Conservation (phyloP, 108 stramenopile species). For the Skeletonema potamos region DNA sequence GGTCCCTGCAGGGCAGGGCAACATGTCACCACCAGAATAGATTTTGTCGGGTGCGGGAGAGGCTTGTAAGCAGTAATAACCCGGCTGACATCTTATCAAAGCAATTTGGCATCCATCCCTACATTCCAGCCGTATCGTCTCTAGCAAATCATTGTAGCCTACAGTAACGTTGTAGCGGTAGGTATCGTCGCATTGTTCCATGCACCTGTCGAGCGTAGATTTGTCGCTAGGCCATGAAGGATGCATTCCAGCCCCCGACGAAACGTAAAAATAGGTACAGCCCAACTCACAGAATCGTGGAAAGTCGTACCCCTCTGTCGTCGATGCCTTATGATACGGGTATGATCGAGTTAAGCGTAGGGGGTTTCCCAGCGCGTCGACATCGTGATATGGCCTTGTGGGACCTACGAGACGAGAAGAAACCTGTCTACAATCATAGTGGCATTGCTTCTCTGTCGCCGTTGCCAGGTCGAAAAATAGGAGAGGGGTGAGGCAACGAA, state of each 20-base stretch:
- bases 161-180: constrained; percentile 60
- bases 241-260: too few relatives aligned
- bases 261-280: background rate
- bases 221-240: too few relatives aligned
- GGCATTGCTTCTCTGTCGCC: background rate
- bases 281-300: background rate
- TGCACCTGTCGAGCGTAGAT: too few relatives aligned
- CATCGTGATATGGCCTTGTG: background rate
- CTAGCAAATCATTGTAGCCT: constrained; percentile 56
- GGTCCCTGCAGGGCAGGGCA: constrained; percentile 58
- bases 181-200: constrained; percentile 41
- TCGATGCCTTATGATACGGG: background rate
- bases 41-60: constrained; percentile 13
- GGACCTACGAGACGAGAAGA: background rate
- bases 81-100: constrained; percentile 58
- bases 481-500: background rate
- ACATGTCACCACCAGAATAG: constrained; percentile 52
- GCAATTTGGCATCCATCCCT: constrained; percentile 73
- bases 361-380: background rate
- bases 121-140: constrained; percentile 66
- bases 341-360: background rate
- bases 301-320: background rate
- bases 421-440: background rate
- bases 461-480: background rate
- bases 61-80: constrained; percentile 59